These are phyloP conservation scores for Colletotrichum camelliae DNA, from an alignment of 2,329 filamentous ascomycete genomes.

Conservation along the genomic window DNA sequence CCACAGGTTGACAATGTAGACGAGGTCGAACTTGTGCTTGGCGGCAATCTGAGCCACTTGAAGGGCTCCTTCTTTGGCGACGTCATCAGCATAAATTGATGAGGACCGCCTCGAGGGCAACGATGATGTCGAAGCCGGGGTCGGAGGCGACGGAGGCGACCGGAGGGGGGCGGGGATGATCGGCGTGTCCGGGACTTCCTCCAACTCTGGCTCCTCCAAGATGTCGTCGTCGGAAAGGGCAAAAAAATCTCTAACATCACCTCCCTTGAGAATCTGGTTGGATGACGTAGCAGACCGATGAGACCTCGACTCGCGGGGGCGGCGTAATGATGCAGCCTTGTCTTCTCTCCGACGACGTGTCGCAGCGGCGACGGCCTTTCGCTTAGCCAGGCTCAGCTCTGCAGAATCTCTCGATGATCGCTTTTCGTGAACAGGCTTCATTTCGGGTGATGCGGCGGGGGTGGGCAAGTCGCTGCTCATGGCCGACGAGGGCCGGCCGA, in stretches of 20 bases:
- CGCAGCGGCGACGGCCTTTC: slow-evolving; percentile 7
- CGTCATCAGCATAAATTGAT: slow-evolving; percentile 7
- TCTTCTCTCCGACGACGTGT: slow-evolving; percentile 18
- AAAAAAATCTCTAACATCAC: slow-evolving; percentile 26
- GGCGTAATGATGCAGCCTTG: slow-evolving; percentile 25
- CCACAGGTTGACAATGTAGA: slow-evolving; percentile 66
- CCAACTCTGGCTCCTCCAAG: slow-evolving; percentile 44
- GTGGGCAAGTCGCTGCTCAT: slow-evolving; percentile 31
- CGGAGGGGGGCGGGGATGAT: background rate
- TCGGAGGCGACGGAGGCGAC: slow-evolving; percentile 4
- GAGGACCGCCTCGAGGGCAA: slow-evolving; percentile 12
- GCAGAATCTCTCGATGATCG: slow-evolving; percentile 26
- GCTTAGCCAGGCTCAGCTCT: slow-evolving; percentile 12
- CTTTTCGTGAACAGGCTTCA: slow-evolving; percentile 28
- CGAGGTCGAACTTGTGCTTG: slow-evolving; percentile 61
- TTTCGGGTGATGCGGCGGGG: slow-evolving; percentile 38
- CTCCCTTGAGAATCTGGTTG: slow-evolving; percentile 28
- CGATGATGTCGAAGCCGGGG: slow-evolving; percentile 8
- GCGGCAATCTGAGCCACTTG: slow-evolving; percentile 60
- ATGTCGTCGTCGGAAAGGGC: slow-evolving; percentile 59
- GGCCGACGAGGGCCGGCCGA: slow-evolving; percentile 13
- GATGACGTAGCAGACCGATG: slow-evolving; percentile 11
- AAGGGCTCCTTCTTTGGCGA: slow-evolving; percentile 26
- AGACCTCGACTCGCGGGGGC: slow-evolving; percentile 34
- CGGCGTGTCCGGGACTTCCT: background rate